Evolutionary conservation across 2,329 filamentous ascomycete species (phyloP), one percentile per base, ranked within the genome.

Genomic region (Stagonosporopsis tanaceti): DNA sequence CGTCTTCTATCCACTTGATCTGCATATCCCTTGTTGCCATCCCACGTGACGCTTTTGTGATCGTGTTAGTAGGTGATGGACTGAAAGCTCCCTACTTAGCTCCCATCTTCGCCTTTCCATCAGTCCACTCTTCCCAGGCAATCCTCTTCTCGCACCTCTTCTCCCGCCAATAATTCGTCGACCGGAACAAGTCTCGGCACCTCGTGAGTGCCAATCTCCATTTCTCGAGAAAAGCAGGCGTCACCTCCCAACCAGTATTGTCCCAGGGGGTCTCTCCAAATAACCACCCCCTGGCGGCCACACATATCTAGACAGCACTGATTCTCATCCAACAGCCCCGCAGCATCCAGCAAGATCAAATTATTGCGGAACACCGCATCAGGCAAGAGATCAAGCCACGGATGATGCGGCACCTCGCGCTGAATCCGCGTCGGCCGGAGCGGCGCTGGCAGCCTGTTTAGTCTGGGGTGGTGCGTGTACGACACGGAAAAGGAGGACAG

Each of bases 341-440:
- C 53, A 6, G 48, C 39, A 8, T 51, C 48, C 9, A 51, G 47
- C 2, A 50, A 12, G 15, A 87, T 81, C 40, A 83, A 70, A 50
- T 80, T 79, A 59, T 85, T 80, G 11, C 84, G 77, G 28, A 81
- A 79, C 24, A 64, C 70, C 1, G 84, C 82, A 84, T 84, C 86
- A 1, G 84, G 84, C 1, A 86, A 67, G 34, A 87, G 71, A 64
- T 87, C 84, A 17, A 86, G 69, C 14, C 85, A 60, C 1, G 84
- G 83, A 60, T 86, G 84, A 59, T 86, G 84, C 1, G 81, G 79
- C 12, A 83, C 69, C 2, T 75, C 60, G 6, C 77, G 64, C 64
- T 86, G 84, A 0, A 78, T 74, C 6, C 68, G 45, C 1, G 83
- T 86, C 14, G 84, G 84, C 39, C 74, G 79, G 75, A 83, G 82